Percentiles rank a stretch among this genome's conserved stretches.
Conservation (phyloP, 1,139 yeast genomes). For the Candida labiduridarum region DNA sequence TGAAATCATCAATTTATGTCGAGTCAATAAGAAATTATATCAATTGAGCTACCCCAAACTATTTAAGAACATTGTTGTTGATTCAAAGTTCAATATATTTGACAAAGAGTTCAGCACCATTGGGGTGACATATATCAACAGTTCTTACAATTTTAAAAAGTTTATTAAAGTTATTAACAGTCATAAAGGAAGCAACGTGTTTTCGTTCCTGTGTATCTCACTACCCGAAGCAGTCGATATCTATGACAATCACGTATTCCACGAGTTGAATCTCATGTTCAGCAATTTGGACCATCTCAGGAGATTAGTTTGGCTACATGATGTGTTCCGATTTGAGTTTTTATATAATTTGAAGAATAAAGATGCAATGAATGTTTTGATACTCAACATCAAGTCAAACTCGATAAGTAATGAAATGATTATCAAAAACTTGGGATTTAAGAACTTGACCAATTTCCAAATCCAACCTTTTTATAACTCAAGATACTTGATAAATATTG, state of each 20-base stretch:
- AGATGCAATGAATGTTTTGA: conserved; percentile 21
- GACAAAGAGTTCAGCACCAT: conserved; percentile 29
- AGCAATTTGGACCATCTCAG: conserved; percentile 20
- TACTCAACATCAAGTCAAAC: conserved; percentile 26
- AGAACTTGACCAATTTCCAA: conserved; percentile 27
- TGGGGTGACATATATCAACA: conserved; percentile 35
- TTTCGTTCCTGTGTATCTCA: conserved; percentile 26
- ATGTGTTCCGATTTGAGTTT: conserved; percentile 33
- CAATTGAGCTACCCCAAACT: conserved; percentile 33
- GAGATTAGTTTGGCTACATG: conserved; percentile 37
- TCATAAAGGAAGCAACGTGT: conserved; percentile 17
- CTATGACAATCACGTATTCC: conserved; percentile 29
- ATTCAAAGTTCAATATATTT: conserved; percentile 38
- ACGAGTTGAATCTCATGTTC: conserved; percentile 24
- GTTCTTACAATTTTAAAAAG: conserved; percentile 35
- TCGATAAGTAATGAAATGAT: conserved; percentile 23
- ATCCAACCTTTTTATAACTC: conserved; percentile 31
- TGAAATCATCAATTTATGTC: conserved; percentile 39
- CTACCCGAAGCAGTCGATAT: conserved; percentile 41
- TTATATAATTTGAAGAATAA: conserved; percentile 25
- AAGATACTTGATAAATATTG: conserved; percentile 20
- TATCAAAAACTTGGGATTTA: conserved; percentile 21
- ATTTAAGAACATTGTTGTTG: conserved; percentile 43
- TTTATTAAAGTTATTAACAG: conserved; percentile 23
- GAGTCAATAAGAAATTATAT: conserved; percentile 32